phyloP scores from a whole-genome alignment of 371 early-diverging fungal species.

The Coemansia sp. region DNA sequence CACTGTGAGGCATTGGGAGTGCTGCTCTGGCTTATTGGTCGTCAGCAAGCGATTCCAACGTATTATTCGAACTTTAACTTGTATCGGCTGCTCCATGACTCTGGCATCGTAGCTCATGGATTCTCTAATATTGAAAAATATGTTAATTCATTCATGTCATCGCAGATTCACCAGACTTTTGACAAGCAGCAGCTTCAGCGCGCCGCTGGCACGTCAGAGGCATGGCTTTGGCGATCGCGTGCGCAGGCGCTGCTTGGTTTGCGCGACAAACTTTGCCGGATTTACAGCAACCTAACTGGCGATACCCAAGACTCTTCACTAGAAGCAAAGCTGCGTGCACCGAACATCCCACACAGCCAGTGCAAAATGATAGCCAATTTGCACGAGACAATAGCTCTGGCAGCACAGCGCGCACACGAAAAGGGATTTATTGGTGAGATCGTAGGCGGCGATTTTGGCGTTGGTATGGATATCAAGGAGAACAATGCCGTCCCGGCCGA shows the following conservation, averaged over 20 bases:
- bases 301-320: slow-evolving; percentile 12
- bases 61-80: slow-evolving; percentile 53
- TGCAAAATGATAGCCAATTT: slow-evolving; percentile 49
- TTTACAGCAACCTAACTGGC: neutral
- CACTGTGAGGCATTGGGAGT: slow-evolving; percentile 60
- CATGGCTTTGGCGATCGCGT: slow-evolving; percentile 60
- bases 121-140: slow-evolving; percentile 54
- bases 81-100: slow-evolving; percentile 50
- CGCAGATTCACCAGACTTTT: slow-evolving; percentile 23
- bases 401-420: slow-evolving; percentile 49
- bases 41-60: slow-evolving; percentile 52
- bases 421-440: slow-evolving; percentile 43
- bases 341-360: slow-evolving; percentile 49
- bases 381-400: slow-evolving; percentile 52
- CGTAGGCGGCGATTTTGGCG: slow-evolving; percentile 53
- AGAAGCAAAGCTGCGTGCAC: slow-evolving; percentile 22
- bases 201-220: slow-evolving; percentile 55
- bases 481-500: neutral
- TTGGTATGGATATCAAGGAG: slow-evolving; percentile 40
- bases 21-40: slow-evolving; percentile 54
- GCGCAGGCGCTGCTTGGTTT: slow-evolving; percentile 55
- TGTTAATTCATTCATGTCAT: slow-evolving; percentile 45
- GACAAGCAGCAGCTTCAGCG: slow-evolving; percentile 23
- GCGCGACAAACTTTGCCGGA: slow-evolving; percentile 27
- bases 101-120: slow-evolving; percentile 56